Base-by-base conservation (phyloP, 2,329 filamentous ascomycete species). In the Fusarium buxicola region DNA sequence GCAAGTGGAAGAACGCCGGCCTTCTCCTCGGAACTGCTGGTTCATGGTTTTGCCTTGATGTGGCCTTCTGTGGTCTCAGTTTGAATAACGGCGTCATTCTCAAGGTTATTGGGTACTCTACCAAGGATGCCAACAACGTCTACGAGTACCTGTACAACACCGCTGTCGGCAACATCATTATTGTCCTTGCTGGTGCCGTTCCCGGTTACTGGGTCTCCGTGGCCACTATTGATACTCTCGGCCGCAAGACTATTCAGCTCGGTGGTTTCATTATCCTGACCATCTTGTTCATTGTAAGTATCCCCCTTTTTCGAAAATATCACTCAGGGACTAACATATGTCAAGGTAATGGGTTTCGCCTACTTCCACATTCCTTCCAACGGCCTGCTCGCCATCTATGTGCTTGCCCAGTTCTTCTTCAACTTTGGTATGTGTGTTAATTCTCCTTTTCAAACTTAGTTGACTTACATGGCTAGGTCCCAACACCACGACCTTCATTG, bases 151-250 rank as follows among this genome's bases (percentile, higher is more conserved):
- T 92, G 60, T 88, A 87, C 80, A 91, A 91, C 77, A 92, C 87
- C 8, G 89, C 91, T 45, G 84, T 92, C 16, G 91, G 91, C 9
- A 93, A 94, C 78, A 78, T 94, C 68, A 92, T 94, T 66, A 84
- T 94, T 46, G 88, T 93, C 66, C 86, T 90, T 57, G 91, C 91
- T 5, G 91, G 91, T 55, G 89, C 91, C 43, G 90, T 94, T 12
- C 91, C 91, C 0, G 91, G 91, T 12, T 94, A 94, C 81, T 94
- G 91, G 91, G 84, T 92, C 13, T 91, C 90, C 0, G 90, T 93
- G 7, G 87, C 87, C 2, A 87, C 86, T 2, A 86, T 92, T 54
- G 91, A 94, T 76, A 90, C 84, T 2, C 69, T 93, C 12, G 91
- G 91, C 50, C 89, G 91, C 70, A 93, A 92, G 80, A 86, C 90